Percentiles rank a stretch among this genome's conserved stretches.
These are phyloP conservation scores for Aspergillus ostianus DNA, from an alignment of 495 filamentous ascomycete species.

Conservation along the genomic window DNA sequence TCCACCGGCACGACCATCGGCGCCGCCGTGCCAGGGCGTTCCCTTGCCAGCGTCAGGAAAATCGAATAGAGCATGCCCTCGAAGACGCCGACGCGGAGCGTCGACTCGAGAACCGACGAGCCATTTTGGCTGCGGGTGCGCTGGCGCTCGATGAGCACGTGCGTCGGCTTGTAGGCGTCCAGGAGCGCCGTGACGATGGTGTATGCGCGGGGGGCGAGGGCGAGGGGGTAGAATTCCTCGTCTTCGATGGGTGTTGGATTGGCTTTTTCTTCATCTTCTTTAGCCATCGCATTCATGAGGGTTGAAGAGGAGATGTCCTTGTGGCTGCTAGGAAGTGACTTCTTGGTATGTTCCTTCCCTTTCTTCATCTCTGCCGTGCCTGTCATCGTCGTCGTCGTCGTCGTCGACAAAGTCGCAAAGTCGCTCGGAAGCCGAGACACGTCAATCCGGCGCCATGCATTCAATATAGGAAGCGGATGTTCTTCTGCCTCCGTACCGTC, in stretches of 20 bases:
- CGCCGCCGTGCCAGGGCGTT: constrained; percentile 29
- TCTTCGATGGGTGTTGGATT: constrained; percentile 14
- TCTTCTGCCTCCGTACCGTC: no score
- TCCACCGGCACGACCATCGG: constrained; percentile 35
- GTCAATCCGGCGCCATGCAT: constrained; percentile 37
- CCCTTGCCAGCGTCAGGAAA: constrained; percentile 54
- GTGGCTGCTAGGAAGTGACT: neutral
- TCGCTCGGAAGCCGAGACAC: constrained; percentile 2
- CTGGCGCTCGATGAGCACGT: constrained; percentile 86
- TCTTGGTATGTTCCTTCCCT: constrained; percentile 11
- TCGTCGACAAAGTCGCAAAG: neutral
- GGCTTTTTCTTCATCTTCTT: constrained; percentile 7
- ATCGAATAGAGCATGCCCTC: constrained; percentile 85
- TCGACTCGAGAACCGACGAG: constrained; percentile 79
- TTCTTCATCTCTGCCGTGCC: constrained; percentile 11
- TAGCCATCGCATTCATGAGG: neutral
- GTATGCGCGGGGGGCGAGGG: constrained; percentile 59
- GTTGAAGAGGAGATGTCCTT: neutral
- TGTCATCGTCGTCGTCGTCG: neutral
- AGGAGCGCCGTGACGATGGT: constrained; percentile 54
- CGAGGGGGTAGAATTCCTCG: constrained; percentile 50
- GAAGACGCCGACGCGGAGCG: constrained; percentile 82
- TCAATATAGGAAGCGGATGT: constrained; percentile 16
- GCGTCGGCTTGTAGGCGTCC: constrained; percentile 54
- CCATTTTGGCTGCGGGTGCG: constrained; percentile 70